A percentile compares a stretch with the other conserved stretches of the same genome.
phyloP scores from a whole-genome alignment of 257 asterid genomes.

The Solanum piurae region DNA sequence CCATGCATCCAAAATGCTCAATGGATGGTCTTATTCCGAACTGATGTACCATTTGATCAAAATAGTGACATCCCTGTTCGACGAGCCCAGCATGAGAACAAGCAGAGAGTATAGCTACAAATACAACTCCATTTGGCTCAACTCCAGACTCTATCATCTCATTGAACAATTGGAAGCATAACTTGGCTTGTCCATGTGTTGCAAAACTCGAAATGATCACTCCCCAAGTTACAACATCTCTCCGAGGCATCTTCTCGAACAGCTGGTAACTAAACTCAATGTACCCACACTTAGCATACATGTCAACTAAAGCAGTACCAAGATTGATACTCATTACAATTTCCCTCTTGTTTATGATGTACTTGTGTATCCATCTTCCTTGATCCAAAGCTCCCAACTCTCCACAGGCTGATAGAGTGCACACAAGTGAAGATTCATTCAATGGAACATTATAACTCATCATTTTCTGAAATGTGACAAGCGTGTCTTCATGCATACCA shows the following conservation, averaged over 20 bases:
- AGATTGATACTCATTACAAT: neutral
- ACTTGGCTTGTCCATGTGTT: conserved; percentile 5
- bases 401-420: conserved; percentile 22
- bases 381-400: conserved; percentile 18
- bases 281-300: conserved; percentile 27
- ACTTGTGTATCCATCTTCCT: conserved; percentile 23
- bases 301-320: conserved; percentile 15
- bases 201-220: conserved; percentile 18
- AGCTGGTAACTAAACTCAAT: conserved; percentile 11
- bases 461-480: conserved; percentile 14
- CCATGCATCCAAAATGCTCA: conserved; percentile 28
- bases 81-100: conserved; percentile 20
- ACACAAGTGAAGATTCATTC: conserved; percentile 16
- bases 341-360: neutral
- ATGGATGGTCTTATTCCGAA: conserved; percentile 13
- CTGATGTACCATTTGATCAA: conserved; percentile 8
- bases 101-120: conserved; percentile 15
- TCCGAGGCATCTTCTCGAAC: conserved; percentile 2
- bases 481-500: conserved; percentile 4
- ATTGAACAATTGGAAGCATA: conserved; percentile 13
- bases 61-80: conserved; percentile 9
- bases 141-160: conserved; percentile 5
- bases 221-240: conserved; percentile 22
- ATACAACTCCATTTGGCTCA: conserved; percentile 10
- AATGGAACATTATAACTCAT: neutral